phyloP scores from a whole-genome alignment of 2,329 filamentous ascomycete genomes.

The Uncinocarpus reesii region DNA sequence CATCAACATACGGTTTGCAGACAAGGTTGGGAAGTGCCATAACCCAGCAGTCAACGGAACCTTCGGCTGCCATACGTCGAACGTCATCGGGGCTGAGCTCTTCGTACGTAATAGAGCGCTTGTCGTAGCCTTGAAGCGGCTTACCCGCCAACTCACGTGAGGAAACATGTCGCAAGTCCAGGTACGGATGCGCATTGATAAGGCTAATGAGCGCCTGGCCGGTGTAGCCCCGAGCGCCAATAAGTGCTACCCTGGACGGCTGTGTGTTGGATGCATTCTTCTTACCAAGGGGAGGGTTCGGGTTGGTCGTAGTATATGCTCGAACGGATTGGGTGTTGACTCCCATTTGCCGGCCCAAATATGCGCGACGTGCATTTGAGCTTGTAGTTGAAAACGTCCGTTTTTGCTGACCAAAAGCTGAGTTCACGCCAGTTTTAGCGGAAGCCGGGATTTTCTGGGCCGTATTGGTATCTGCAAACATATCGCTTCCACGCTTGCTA shows the following conservation, averaged over 20 bases:
- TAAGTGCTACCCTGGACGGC: constrained; percentile 71
- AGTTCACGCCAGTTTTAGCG: constrained; percentile 51
- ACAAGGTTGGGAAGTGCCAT: constrained; percentile 95
- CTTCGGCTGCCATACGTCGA: constrained; percentile 68
- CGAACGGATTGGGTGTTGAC: constrained; percentile 28
- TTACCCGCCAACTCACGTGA: constrained; percentile 85
- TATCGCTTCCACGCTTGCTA: constrained; percentile 60
- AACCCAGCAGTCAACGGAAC: constrained; percentile 89
- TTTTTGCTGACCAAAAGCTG: constrained; percentile 47
- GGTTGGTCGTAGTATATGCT: constrained; percentile 40
- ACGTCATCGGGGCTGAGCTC: constrained; percentile 82
- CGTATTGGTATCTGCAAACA: constrained; percentile 82
- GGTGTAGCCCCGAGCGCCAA: constrained; percentile 88
- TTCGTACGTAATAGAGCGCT: constrained; percentile 85
- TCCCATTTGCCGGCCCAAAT: constrained; percentile 21
- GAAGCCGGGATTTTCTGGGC: constrained; percentile 65
- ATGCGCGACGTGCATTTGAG: constrained; percentile 31
- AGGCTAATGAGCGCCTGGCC: constrained; percentile 82
- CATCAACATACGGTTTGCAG: constrained; percentile 87
- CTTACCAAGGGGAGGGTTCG: constrained; percentile 79
- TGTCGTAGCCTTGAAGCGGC: constrained; percentile 78
- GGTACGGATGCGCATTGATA: constrained; percentile 74
- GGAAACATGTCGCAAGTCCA: constrained; percentile 84
- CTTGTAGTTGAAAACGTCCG: constrained; percentile 56
- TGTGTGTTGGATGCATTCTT: constrained; percentile 76